These are phyloP conservation scores for Cryptosporidium felis DNA, from an alignment of 169 alveolate species.

Conservation along the genomic window DNA sequence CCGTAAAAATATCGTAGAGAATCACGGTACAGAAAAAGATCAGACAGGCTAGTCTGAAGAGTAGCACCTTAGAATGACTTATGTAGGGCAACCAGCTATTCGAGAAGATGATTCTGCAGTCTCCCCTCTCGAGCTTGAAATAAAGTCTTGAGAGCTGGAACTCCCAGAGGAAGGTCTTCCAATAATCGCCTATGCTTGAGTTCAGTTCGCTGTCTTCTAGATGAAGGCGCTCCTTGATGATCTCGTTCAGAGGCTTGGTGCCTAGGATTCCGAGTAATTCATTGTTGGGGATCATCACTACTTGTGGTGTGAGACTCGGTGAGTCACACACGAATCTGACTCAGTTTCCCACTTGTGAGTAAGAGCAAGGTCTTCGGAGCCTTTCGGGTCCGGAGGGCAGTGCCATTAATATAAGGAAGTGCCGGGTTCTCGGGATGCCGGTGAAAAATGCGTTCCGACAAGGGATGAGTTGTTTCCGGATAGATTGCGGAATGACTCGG, in stretches of 20 bases:
- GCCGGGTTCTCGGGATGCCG: no score
- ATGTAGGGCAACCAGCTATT: conserved; percentile 57
- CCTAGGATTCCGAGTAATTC: conserved; percentile 21
- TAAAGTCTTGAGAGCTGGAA: conserved; percentile 55
- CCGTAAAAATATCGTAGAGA: conserved; percentile 48
- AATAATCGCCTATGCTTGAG: neutral
- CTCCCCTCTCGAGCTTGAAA: conserved; percentile 53
- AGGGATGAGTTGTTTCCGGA: no score
- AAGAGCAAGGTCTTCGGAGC: no score
- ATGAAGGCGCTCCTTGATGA: neutral
- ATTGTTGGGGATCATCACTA: conserved; percentile 1
- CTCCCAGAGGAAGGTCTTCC: conserved; percentile 67
- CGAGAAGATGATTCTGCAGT: conserved; percentile 58
- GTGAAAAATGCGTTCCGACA: no score
- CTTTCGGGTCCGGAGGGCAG: no score
- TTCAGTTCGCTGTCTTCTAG: neutral
- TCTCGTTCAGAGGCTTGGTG: conserved; percentile 13
- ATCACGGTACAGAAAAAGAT: neutral
- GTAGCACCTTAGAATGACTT: conserved; percentile 26
- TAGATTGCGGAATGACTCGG: no score
- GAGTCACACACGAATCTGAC: no score
- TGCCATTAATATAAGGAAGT: no score
- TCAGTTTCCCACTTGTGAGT: no score
- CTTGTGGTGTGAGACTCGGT: no score
- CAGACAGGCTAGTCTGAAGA: conserved; percentile 38